Base-by-base conservation (phyloP, 176 grass and related monocot species). In the Carex scoparia region DNA sequence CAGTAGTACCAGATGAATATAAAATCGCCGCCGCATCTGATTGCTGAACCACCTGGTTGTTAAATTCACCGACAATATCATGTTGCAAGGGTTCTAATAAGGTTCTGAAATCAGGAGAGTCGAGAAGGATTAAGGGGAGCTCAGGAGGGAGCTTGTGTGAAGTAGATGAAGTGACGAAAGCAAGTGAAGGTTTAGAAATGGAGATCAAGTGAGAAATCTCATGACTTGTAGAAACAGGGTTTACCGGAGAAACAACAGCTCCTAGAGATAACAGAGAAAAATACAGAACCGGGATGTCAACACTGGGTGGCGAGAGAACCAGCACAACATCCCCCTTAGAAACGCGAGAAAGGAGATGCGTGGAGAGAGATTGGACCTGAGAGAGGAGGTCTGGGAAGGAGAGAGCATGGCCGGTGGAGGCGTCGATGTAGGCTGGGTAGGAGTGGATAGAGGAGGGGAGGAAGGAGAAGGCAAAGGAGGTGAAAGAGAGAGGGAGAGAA, bases 241-340 rank as follows among this genome's bases (percentile, higher is more conserved):
- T 87, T 14, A 72, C 89, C 0, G 92, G 92, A 62, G 87, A 91
- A 33, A 91, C 63, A 49, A 81, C 71, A 60, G 70, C 92, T 48
- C 92, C 89, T 44, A 89, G 10, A 31, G 82, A 63, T 78, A 94
- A 76, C 40, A 94, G 89, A 65, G 92, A 66, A 35, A 64, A 84
- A 78, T 89, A 89, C 31, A 94, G 82, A 23, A 86, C 64, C 18
- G 92, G 92, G 35, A 87, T 13, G 55, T 65, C 69, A 8, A 94
- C 77, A 28, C 48, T 13, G 0, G 89, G 9, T 0, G 89, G 89
- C 8, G 79, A 81, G 13, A 94, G 87, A 33, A 94, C 38, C 35
- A 94, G 87, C 23, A 86, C 87, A 5, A 94, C 89, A 61, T 89
- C 82, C 27, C 89, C 89, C 10, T n/a, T 72, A 65, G 35, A 75